These are phyloP conservation scores for Leptographium procerum DNA, from an alignment of 2,329 filamentous ascomycete genomes.

Conservation along the genomic window DNA sequence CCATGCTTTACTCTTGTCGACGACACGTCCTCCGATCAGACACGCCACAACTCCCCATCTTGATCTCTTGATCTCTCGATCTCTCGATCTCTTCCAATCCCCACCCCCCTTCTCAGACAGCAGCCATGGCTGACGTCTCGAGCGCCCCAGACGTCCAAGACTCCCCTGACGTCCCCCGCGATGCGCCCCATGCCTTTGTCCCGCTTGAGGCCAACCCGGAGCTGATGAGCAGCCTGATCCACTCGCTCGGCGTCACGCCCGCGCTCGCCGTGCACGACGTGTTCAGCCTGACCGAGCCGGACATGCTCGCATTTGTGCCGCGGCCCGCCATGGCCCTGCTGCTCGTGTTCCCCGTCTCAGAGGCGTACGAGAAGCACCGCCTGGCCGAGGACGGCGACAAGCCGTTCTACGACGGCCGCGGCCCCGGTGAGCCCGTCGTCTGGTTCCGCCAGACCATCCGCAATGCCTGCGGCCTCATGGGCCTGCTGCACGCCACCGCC, in stretches of 20 bases:
- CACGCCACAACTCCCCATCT: no score
- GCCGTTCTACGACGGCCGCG: conserved; percentile 55
- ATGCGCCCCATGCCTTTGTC: conserved; percentile 33
- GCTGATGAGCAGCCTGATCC: conserved; percentile 74
- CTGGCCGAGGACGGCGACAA: conserved; percentile 57
- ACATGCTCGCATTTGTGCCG: conserved; percentile 76
- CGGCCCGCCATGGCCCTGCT: conserved; percentile 80
- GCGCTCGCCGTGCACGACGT: conserved; percentile 78
- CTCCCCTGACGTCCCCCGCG: background rate
- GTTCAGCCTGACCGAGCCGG: conserved; percentile 77
- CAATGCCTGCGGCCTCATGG: conserved; percentile 88
- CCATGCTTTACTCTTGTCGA: no score
- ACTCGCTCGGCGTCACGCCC: conserved; percentile 72
- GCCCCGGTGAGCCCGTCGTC: conserved; percentile 61
- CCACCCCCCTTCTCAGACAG: background rate
- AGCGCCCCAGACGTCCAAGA: background rate
- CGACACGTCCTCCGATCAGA: no score
- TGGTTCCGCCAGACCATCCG: conserved; percentile 96
- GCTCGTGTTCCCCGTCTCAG: conserved; percentile 79
- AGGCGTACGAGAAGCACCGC: conserved; percentile 68
- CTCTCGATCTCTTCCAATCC: background rate
- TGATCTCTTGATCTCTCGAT: background rate
- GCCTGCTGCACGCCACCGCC: conserved; percentile 66
- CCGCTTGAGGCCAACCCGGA: conserved; percentile 68
- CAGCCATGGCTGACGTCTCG: background rate